Evolutionary conservation across 1,284 basidiomycete species (phyloP).

Genomic region (Athelia psychrophila): DNA sequence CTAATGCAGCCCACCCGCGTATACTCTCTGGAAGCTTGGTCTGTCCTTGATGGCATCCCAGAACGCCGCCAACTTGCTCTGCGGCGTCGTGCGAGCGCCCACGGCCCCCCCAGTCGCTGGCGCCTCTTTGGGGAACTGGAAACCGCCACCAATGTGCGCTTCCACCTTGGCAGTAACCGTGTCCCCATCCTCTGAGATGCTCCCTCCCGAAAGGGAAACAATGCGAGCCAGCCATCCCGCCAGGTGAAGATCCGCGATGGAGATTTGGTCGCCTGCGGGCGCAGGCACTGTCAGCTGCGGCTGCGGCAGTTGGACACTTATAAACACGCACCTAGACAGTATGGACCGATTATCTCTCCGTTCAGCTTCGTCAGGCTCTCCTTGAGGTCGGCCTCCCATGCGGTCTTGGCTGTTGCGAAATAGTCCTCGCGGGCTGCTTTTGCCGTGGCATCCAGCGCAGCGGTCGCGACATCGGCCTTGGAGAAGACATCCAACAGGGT

Average conservation of each 20-base stretch:
- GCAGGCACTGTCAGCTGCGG: slow-evolving; percentile 24
- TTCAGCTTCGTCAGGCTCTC: slow-evolving; percentile 46
- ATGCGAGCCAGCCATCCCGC: slow-evolving; percentile 75
- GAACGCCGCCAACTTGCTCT: slow-evolving; percentile 53
- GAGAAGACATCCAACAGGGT: slow-evolving; percentile 42
- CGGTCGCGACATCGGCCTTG: slow-evolving; percentile 39
- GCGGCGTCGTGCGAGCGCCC: slow-evolving; percentile 16
- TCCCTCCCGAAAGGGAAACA: slow-evolving; percentile 55
- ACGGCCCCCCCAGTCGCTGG: slow-evolving; percentile 14
- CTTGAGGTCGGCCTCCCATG: slow-evolving; percentile 45
- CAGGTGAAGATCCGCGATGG: slow-evolving; percentile 78
- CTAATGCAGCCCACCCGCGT: slow-evolving; percentile 45
- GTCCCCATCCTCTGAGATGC: slow-evolving; percentile 44
- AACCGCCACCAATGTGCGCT: slow-evolving; percentile 43
- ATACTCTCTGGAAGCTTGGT: slow-evolving; percentile 69
- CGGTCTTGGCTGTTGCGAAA: slow-evolving; percentile 27
- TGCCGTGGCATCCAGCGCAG: slow-evolving; percentile 20
- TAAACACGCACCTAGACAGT: slow-evolving; percentile 56
- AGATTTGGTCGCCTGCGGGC: slow-evolving; percentile 66
- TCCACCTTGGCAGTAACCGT: slow-evolving; percentile 49
- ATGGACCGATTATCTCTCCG: slow-evolving; percentile 69
- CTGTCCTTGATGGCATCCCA: slow-evolving; percentile 68
- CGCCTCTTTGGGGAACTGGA: slow-evolving; percentile 41
- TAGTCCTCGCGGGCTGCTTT: slow-evolving; percentile 25
- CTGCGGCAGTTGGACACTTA: not conserved